Evolutionary conservation across 2,329 filamentous ascomycete genomes (phyloP).

Genomic region (Neofusicoccum sp.): DNA sequence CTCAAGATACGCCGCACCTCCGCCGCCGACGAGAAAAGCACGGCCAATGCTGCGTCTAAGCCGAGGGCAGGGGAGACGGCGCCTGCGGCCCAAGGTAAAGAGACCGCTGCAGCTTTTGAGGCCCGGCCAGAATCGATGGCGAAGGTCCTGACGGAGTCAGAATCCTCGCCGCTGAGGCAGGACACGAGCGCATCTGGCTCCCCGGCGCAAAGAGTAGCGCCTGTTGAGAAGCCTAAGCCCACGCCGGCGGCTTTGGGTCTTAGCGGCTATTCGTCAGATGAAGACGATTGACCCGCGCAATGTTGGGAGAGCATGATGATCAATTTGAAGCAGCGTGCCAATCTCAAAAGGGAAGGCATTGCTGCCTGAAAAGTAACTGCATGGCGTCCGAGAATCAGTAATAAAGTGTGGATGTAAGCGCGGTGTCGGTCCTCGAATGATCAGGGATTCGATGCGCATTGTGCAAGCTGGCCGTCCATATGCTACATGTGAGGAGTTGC

Average conservation of each 20-base stretch:
- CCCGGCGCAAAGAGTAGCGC: neutral
- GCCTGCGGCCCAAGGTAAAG: neutral
- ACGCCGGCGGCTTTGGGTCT: slow-evolving; percentile 5
- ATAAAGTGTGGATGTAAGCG: no score
- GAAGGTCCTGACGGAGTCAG: neutral
- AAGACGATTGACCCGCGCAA: slow-evolving; percentile 6
- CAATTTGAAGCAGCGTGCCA: neutral
- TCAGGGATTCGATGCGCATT: no score
- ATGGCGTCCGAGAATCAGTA: no score
- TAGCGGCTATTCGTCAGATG: slow-evolving; percentile 17
- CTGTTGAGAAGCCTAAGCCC: slow-evolving; percentile 5
- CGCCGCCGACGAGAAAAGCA: slow-evolving; percentile 25
- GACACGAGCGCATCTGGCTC: neutral
- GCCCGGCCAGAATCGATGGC: neutral
- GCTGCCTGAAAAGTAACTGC: no score
- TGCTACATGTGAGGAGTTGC: no score
- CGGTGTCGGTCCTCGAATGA: no score
- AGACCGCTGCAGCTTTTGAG: neutral
- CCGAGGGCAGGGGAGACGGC: neutral
- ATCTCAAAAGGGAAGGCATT: neutral
- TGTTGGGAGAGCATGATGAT: neutral
- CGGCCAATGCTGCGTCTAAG: neutral
- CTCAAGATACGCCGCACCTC: slow-evolving; percentile 48
- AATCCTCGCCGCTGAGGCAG: neutral
- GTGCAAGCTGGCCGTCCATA: no score